A percentile compares a stretch with the other conserved stretches of the same genome.
phyloP scores from a whole-genome alignment of 192 early-diverging fungal species.

The Linnemannia elongata region DNA sequence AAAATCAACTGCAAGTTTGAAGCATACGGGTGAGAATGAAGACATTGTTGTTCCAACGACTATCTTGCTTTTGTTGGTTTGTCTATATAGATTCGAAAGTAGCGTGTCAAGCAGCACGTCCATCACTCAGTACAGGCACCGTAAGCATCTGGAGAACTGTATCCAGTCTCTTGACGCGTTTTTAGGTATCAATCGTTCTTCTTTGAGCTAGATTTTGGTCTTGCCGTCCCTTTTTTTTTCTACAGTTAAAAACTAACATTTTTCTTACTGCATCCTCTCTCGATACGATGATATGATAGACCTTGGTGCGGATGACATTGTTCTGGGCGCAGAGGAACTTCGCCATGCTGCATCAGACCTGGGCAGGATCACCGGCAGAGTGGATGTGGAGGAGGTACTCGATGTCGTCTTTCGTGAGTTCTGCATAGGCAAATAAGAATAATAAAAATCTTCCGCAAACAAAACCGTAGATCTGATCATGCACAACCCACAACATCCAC shows the following conservation, averaged over 20 bases:
- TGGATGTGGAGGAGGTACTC: constrained; percentile 81
- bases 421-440: constrained; percentile 81
- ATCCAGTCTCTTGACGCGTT: constrained; percentile 62
- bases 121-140: constrained; percentile 79
- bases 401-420: constrained; percentile 82
- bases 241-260: background rate
- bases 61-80: background rate
- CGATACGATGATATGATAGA: constrained; percentile 13
- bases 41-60: background rate
- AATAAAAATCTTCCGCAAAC: background rate
- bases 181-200: constrained; percentile 45
- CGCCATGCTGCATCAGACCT: constrained; percentile 71
- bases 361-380: constrained; percentile 79
- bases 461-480: background rate
- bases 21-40: too few species aligned
- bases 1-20: too few species aligned
- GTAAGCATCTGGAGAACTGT: constrained; percentile 72
- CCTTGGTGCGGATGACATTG: constrained; percentile 64
- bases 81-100: constrained; percentile 48
- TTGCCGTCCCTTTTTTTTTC: background rate
- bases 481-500: background rate
- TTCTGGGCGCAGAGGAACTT: constrained; percentile 82
- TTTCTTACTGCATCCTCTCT: background rate
- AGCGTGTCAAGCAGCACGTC: constrained; percentile 57
- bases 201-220: background rate